A percentile compares a stretch with the other conserved stretches of the same genome.
Evolutionary conservation across 176 grass and related monocot species (phyloP).

Genomic region (Eragrostis curvula): DNA sequence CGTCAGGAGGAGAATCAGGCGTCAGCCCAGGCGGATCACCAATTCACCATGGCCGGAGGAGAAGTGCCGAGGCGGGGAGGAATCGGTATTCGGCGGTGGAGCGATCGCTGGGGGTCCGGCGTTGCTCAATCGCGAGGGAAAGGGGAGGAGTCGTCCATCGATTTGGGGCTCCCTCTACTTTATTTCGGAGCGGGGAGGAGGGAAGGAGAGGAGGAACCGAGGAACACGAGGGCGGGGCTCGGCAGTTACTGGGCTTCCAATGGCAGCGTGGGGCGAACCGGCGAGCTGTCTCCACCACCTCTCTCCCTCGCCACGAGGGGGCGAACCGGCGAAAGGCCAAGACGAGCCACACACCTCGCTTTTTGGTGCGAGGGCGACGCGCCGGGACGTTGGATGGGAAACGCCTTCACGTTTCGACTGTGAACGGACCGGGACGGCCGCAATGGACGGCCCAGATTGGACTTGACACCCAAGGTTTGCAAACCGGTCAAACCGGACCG

Average conservation of each 20-base stretch:
- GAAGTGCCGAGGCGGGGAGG: not conserved
- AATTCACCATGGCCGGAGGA: not conserved
- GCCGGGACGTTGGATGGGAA: not conserved
- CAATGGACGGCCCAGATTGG: constrained; percentile 1
- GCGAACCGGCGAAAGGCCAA: no score
- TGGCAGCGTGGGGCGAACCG: not conserved
- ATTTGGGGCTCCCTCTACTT: not conserved
- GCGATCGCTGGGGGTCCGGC: not conserved
- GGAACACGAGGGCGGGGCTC: not conserved
- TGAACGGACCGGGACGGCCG: not conserved
- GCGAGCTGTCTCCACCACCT: not conserved
- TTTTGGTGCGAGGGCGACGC: not conserved
- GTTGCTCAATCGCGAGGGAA: not conserved
- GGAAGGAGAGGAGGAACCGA: not conserved
- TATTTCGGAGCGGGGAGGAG: not conserved
- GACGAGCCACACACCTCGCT: not conserved
- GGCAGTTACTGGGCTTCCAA: not conserved
- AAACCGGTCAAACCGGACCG: no score
- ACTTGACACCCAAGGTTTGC: not conserved
- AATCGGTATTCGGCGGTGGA: not conserved
- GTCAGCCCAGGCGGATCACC: constrained; percentile 22
- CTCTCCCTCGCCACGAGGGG: not conserved
- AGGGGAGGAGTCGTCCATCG: not conserved
- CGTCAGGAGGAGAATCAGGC: not conserved
- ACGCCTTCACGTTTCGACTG: not conserved